Evolutionary conservation across 176 grass and related monocot species (phyloP), one percentile per base, ranked within the genome.

Genomic region (Oryza glumipatula): DNA sequence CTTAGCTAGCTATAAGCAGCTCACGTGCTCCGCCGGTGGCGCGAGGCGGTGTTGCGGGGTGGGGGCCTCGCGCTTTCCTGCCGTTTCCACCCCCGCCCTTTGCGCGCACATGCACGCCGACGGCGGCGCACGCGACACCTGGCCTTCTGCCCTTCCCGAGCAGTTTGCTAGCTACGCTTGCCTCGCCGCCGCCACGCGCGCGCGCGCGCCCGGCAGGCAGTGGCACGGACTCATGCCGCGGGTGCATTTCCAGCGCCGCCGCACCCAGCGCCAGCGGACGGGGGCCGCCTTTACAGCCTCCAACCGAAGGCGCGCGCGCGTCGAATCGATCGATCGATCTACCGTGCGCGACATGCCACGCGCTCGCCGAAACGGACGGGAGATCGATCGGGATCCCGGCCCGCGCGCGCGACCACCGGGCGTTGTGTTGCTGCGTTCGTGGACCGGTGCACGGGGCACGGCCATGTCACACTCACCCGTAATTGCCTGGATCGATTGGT

Each of bases 21-120:
- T 82, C 87, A 87, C 80, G 89, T 90, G 89, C 80, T 76, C 74
- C 75, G 76, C 70, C 83, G 83, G 67, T 83, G 81, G 39, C 24
- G 68, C 5, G 74, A 56, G 68, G 65, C 69, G 87, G 76, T 61
- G 68, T 45, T 66, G 74, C 14, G 74, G 74, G 30, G 74, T 71
- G 83, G 83, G 32, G 56, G 56, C 56, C 56, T 61, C 17, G 19
- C 72, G 41, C 56, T 79, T 69, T 72, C 19, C 51, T 65, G 10
- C 43, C 17, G 28, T 68, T 19, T 78, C 80, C 80, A 39, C 44
- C 30, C 30, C 2, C 45, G 26, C 66, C 73, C n/a, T 52, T 65
- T 61, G 56, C 21, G 7, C 56, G 56, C 56, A 22, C 56, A 22
- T 61, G 56, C 56, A 22, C 4, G 56, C 56, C 56, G 56, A 22